phyloP scores from a whole-genome alignment of 1,139 yeast genomes.

The Saccharomycopsis crataegensis region DNA sequence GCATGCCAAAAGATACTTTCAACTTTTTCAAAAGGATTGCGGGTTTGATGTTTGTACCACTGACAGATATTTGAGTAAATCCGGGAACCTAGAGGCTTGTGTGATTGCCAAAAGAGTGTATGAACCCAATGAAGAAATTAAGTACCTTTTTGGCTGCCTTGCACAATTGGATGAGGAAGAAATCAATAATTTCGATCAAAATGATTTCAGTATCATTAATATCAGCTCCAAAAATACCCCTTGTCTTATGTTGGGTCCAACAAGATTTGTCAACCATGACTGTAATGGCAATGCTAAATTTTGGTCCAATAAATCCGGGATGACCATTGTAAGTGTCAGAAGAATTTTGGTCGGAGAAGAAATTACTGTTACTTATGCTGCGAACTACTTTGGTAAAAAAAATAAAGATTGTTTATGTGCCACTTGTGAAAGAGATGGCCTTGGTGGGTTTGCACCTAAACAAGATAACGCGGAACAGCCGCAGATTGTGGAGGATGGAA shows the following conservation, averaged over 20 bases:
- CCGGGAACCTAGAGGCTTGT: conserved; percentile 32
- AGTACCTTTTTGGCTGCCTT: conserved; percentile 33
- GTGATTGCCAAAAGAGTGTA: conserved; percentile 31
- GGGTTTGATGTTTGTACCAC: conserved; percentile 38
- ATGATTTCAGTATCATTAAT: conserved; percentile 37
- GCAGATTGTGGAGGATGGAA: background rate
- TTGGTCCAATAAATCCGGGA: conserved; percentile 26
- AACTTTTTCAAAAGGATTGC: conserved; percentile 31
- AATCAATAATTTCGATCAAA: conserved; percentile 26
- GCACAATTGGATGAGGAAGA: conserved; percentile 32
- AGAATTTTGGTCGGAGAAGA: conserved; percentile 37
- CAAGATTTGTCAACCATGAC: conserved; percentile 41
- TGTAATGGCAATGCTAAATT: conserved; percentile 37
- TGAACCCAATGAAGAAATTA: conserved; percentile 30
- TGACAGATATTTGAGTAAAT: conserved; percentile 31
- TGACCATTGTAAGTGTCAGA: conserved; percentile 30
- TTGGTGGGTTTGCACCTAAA: conserved; percentile 23
- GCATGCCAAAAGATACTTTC: conserved; percentile 33
- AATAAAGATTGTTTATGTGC: conserved; percentile 40
- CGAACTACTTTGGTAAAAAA: conserved; percentile 35
- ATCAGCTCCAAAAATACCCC: conserved; percentile 29
- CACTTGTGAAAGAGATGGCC: conserved; percentile 32
- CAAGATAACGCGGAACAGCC: background rate
- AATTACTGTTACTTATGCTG: conserved; percentile 37
- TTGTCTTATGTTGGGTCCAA: conserved; percentile 41